phyloP scores from a whole-genome alignment of 2,329 filamentous ascomycete species.

The Cladosporium sp. region DNA sequence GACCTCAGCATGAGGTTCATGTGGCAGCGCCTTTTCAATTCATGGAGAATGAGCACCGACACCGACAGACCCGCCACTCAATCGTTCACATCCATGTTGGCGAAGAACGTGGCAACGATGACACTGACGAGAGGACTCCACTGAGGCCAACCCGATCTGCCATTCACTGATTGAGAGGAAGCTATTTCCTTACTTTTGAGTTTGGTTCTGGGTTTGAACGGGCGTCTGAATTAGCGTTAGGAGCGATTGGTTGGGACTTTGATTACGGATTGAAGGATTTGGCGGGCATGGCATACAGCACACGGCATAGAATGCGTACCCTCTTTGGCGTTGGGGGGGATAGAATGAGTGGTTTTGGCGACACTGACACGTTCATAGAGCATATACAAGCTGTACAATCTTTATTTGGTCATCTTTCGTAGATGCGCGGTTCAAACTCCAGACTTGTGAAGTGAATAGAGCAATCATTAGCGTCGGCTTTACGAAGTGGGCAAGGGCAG shows the following conservation, averaged over 20 bases:
- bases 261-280: too few species aligned
- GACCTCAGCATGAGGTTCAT: slow-evolving; percentile 10
- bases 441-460: too few species aligned
- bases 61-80: background rate
- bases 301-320: background rate
- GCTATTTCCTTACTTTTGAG: too few species aligned
- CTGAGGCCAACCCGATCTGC: slow-evolving; percentile 1
- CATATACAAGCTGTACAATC: background rate
- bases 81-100: slow-evolving; percentile 2
- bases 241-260: too few species aligned
- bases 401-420: too few species aligned
- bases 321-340: background rate
- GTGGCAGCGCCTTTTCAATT: slow-evolving; percentile 8
- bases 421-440: too few species aligned
- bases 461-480: too few species aligned
- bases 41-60: slow-evolving; percentile 5
- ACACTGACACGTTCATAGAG: background rate
- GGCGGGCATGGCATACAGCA: background rate
- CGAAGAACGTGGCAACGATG: background rate
- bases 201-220: too few species aligned
- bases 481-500: too few species aligned
- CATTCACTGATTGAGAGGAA: background rate
- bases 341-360: background rate
- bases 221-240: too few species aligned
- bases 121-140: slow-evolving; percentile 6